Base-by-base conservation (phyloP, 164 flowering plant genomes). In the Brasenia schreberi region DNA sequence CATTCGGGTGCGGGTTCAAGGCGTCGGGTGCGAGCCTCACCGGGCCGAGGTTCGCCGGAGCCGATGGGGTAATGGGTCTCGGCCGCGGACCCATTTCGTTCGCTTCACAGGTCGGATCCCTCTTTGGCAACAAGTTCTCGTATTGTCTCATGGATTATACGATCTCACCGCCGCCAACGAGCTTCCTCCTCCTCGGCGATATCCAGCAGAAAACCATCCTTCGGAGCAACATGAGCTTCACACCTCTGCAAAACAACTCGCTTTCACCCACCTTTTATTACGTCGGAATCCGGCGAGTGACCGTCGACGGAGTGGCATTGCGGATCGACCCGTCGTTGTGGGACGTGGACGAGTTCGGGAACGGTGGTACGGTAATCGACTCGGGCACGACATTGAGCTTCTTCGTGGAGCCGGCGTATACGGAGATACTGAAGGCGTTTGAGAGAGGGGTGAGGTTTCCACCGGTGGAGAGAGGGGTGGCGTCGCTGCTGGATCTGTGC, bases 111-210 rank as follows among this genome's bases (percentile, higher is more conserved):
- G 66, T 88, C 68, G 92, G 90, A 42, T 23, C 27, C 27, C 27
- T 23, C 27, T 23, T 23, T 23, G 27, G 27, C 27, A 74, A 79
- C 80, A 85, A 79, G 63, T 90, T 90, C 77, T 88, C 97, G 0
- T 88, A 90, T 67, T 87, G 97, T 64, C 76, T 90, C 33, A 73
- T 82, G 85, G 97, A 90, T 65, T 85, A 84, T 82, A 86, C 89
- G 7, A 58, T 84, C 6, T 77, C 88, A 7, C 95, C 97, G 2
- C 82, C 95, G 5, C 92, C 89, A 4, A 82, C 86, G 5, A 90
- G 97, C 76, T 87, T 71, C 61, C 82, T 90, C 43, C 17, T 81
- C 42, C 78, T 90, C 80, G 97, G 94, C 64, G 69, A 66, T 39
- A 64, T 64, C 66, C 70, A 67, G 42, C 53, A 45, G 53, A 45